These are phyloP conservation scores for Sisymbrium irio DNA, from an alignment of 345 rosid genomes.

Conservation along the genomic window DNA sequence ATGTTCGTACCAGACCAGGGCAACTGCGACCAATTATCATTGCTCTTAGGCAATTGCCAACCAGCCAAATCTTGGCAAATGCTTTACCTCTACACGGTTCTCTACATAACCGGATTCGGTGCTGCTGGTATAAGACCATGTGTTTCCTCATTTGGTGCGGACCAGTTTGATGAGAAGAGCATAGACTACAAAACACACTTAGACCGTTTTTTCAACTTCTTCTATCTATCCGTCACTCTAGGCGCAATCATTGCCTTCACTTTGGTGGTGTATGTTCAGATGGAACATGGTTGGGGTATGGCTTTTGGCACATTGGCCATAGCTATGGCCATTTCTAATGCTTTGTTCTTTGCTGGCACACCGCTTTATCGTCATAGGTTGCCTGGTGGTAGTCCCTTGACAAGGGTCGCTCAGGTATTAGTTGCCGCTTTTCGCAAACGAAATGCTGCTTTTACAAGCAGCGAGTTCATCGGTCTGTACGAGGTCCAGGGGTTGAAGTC, in stretches of 20 bases:
- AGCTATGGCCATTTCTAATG: conserved; percentile 85
- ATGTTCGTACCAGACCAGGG: conserved; percentile 62
- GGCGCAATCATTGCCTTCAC: conserved; percentile 92
- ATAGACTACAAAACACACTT: conserved; percentile 67
- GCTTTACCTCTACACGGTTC: conserved; percentile 65
- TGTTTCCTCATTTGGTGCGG: conserved; percentile 95
- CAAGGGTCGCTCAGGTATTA: conserved; percentile 85
- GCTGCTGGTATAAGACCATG: conserved; percentile 97
- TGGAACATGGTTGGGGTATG: conserved; percentile 73
- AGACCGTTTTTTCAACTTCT: conserved; percentile 95
- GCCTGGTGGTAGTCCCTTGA: conserved; percentile 96
- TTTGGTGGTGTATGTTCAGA: conserved; percentile 82
- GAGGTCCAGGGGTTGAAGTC: conserved; percentile 77
- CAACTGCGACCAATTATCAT: conserved; percentile 55
- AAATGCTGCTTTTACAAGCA: conserved; percentile 54
- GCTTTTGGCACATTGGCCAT: conserved; percentile 86
- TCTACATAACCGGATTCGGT: conserved; percentile 79
- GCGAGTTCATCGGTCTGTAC: conserved; percentile 70
- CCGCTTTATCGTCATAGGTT: conserved; percentile 85
- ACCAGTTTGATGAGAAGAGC: conserved; percentile 88
- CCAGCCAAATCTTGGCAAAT: conserved; percentile 86
- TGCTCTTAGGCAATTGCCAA: conserved; percentile 68
- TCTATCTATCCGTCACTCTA: conserved; percentile 73
- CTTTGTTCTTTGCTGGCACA: conserved; percentile 75
- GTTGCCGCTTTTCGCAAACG: conserved; percentile 73